Percentiles rank a stretch among this genome's conserved stretches.
These are phyloP conservation scores for Malus hybrid DNA, from an alignment of 331 rosid species.

Conservation along the genomic window DNA sequence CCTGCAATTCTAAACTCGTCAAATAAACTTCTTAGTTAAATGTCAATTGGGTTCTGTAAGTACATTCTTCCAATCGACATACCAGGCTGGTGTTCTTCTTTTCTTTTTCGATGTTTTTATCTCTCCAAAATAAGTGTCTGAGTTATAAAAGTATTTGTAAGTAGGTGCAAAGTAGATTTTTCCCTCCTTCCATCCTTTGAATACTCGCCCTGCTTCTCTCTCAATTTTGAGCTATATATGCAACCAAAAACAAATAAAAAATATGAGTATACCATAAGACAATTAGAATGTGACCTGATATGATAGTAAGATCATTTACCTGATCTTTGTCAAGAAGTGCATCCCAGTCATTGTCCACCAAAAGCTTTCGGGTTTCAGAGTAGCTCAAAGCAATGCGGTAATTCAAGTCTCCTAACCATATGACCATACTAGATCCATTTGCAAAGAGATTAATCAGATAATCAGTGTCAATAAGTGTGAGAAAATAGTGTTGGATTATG, in stretches of 20 bases:
- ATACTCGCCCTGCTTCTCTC: constrained; percentile 88
- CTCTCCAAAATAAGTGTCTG: constrained; percentile 73
- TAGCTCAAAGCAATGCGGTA: constrained; percentile 83
- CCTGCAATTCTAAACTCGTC: constrained; percentile 42
- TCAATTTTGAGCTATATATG: constrained; percentile 65
- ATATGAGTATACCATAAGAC: background rate
- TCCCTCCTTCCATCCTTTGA: constrained; percentile 87
- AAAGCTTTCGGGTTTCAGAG: constrained; percentile 59
- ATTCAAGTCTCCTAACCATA: constrained; percentile 96
- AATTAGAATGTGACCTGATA: background rate
- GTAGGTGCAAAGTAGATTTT: constrained; percentile 89
- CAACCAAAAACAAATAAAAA: constrained; percentile 11
- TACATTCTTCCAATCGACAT: constrained; percentile 16
- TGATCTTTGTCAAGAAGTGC: constrained; percentile 85
- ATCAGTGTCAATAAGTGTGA: background rate
- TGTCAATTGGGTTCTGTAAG: background rate
- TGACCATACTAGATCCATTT: constrained; percentile 58
- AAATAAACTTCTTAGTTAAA: constrained; percentile 12
- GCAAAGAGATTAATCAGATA: constrained; percentile 13
- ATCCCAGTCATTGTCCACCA: constrained; percentile 67
- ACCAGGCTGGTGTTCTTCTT: constrained; percentile 99
- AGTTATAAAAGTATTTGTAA: constrained; percentile 81
- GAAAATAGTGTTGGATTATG: background rate
- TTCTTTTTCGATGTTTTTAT: constrained; percentile 63
- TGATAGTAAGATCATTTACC: constrained; percentile 28